phyloP scores from a whole-genome alignment of 345 rosid genomes.

The Eucalyptus sp. region DNA sequence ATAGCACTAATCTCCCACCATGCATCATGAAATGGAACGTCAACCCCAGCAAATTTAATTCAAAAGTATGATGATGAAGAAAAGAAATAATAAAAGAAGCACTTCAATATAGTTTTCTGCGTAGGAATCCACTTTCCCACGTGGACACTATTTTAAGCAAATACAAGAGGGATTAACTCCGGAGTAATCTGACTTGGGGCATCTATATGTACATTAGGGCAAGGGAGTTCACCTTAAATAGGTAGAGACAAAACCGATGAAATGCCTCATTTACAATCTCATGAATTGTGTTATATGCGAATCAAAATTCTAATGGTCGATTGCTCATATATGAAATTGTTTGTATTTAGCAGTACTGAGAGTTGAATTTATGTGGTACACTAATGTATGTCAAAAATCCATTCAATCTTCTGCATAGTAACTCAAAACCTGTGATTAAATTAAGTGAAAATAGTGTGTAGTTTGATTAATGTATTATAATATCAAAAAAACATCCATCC shows the following conservation, averaged over 20 bases:
- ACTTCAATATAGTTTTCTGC: neutral
- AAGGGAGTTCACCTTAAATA: neutral
- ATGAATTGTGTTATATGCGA: neutral
- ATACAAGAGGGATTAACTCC: neutral
- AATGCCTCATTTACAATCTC: neutral
- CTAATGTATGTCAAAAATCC: neutral
- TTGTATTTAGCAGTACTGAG: neutral
- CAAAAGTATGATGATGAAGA: neutral
- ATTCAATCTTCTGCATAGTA: neutral
- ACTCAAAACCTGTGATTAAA: neutral
- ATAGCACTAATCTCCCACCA: neutral
- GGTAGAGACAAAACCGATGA: neutral
- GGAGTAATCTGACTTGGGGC: neutral
- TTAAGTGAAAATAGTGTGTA: neutral
- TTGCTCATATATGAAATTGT: neutral
- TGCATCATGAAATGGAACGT: neutral
- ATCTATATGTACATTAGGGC: neutral
- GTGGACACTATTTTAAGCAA: neutral
- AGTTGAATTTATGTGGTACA: neutral
- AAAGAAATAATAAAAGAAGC: neutral
- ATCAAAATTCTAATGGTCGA: neutral
- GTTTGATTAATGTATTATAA: neutral
- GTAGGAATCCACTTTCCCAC: neutral
- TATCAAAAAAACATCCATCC: neutral
- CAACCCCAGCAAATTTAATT: neutral